phyloP scores from a whole-genome alignment of 2,329 filamentous ascomycete genomes.

The Pyrenophora teres region DNA sequence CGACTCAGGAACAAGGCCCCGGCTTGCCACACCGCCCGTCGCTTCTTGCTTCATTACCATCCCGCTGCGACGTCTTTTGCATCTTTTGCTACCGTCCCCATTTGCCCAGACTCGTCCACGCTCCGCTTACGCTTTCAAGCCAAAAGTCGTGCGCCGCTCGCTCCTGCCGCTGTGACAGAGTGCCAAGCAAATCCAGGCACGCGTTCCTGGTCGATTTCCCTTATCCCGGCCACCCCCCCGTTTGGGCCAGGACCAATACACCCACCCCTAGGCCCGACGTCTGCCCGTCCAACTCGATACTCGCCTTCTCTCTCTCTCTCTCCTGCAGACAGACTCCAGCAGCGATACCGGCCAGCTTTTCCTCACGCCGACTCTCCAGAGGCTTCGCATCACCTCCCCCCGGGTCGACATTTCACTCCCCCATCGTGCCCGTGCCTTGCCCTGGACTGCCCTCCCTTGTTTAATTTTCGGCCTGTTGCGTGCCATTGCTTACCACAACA shows the following conservation, averaged over 20 bases:
- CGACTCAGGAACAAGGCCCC: conserved; percentile 13
- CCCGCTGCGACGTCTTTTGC: background rate
- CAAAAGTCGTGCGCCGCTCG: conserved; percentile 10
- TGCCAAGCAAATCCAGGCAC: conserved; percentile 26
- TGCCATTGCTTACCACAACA: conserved; percentile 39
- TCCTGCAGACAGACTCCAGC: conserved; percentile 25
- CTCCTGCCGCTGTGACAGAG: conserved; percentile 19
- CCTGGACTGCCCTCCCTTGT: conserved; percentile 18
- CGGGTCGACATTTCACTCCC: conserved; percentile 27
- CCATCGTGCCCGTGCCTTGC: conserved; percentile 15
- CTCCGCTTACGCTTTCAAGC: background rate
- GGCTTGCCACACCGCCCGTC: conserved; percentile 3
- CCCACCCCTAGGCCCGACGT: conserved; percentile 12
- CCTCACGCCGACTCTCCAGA: conserved; percentile 13
- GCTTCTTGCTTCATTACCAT: conserved; percentile 3
- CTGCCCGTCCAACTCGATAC: conserved; percentile 10
- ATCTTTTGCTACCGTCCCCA: conserved; percentile 1
- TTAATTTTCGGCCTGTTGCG: conserved; percentile 29
- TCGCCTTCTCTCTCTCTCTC: conserved; percentile 9
- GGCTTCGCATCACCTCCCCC: conserved; percentile 6
- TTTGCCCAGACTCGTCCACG: conserved; percentile 1
- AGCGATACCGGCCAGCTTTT: conserved; percentile 31
- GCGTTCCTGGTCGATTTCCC: conserved; percentile 26
- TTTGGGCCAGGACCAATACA: conserved; percentile 29
- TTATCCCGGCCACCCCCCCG: conserved; percentile 17